Evolutionary conservation across 2,329 filamentous ascomycete species (phyloP).

Genomic region (Rutstroemia sp.): DNA sequence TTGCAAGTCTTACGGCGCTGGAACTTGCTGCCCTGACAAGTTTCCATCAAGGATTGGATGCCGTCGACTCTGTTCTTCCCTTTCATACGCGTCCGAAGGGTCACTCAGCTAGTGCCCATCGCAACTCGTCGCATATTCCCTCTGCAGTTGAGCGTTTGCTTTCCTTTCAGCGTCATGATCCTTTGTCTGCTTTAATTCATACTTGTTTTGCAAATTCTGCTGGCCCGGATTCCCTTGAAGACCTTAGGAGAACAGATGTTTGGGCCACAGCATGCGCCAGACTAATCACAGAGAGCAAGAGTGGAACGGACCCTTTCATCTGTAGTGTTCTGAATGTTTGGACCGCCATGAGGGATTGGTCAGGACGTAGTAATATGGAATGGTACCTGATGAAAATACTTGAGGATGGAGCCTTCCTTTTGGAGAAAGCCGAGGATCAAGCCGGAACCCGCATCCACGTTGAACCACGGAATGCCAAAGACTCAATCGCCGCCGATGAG

Average conservation of each 20-base stretch:
- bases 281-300: constrained; percentile 70
- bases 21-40: constrained; percentile 74
- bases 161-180: constrained; percentile 83
- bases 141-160: constrained; percentile 75
- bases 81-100: constrained; percentile 47
- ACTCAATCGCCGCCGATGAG: constrained; percentile 74
- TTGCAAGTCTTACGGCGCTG: constrained; percentile 65
- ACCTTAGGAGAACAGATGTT: constrained; percentile 69
- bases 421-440: constrained; percentile 79
- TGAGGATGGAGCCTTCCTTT: constrained; percentile 82
- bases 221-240: constrained; percentile 73
- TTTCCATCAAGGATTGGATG: constrained; percentile 71
- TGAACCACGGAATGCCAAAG: constrained; percentile 66
- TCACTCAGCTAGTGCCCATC: constrained; percentile 40
- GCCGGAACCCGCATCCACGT: constrained; percentile 64
- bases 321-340: constrained; percentile 82
- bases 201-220: constrained; percentile 85
- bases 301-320: constrained; percentile 71
- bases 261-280: constrained; percentile 86
- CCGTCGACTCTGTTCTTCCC: constrained; percentile 75
- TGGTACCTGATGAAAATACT: constrained; percentile 93
- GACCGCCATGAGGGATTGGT: constrained; percentile 82
- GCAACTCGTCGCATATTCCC: constrained; percentile 39
- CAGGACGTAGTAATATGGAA: constrained; percentile 81
- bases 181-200: constrained; percentile 76